These are phyloP conservation scores for Xylariales sp. DNA, from an alignment of 2,329 filamentous ascomycete species.

Conservation along the genomic window DNA sequence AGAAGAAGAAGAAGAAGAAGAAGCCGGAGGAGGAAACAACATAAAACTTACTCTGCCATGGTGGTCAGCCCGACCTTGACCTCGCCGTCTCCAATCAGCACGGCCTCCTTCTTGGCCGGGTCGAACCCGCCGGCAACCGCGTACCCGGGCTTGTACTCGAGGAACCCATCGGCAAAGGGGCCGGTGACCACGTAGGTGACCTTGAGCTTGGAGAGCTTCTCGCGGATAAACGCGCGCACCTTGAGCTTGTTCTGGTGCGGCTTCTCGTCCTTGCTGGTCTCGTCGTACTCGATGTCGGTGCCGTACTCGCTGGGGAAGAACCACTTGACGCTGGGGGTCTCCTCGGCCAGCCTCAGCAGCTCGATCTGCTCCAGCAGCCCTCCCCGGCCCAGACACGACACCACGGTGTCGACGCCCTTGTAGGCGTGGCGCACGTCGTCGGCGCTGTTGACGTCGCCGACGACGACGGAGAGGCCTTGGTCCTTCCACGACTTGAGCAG, in stretches of 20 bases:
- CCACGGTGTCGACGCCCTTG: conserved; percentile 50
- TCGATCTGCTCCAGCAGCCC: conserved; percentile 49
- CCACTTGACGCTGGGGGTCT: conserved; percentile 40
- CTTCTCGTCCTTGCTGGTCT: conserved; percentile 47
- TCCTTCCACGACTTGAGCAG: conserved; percentile 35
- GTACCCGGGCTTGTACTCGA: conserved; percentile 33
- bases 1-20: too few relatives aligned
- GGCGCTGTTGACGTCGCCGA: conserved; percentile 47
- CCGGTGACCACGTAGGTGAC: conserved; percentile 60
- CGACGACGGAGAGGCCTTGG: conserved; percentile 48
- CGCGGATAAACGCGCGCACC: conserved; percentile 49
- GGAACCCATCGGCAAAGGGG: conserved; percentile 54
- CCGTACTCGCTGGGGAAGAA: conserved; percentile 59
- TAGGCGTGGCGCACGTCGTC: conserved; percentile 49
- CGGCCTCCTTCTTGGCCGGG: conserved; percentile 49
- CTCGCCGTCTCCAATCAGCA: conserved; percentile 58
- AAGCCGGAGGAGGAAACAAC: too few relatives aligned
- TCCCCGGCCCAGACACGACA: conserved; percentile 55
- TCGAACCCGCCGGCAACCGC: conserved; percentile 54
- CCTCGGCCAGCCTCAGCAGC: conserved; percentile 50
- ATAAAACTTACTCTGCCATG: conserved; percentile 59
- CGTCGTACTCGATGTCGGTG: conserved; percentile 52
- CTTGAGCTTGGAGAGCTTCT: conserved; percentile 39
- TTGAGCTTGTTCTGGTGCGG: conserved; percentile 60
- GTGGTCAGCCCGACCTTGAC: conserved; percentile 64